A percentile compares a stretch with the other conserved stretches of the same genome.
Conservation (phyloP, 2,329 filamentous ascomycete species). For the Pseudohalonectria lignicola region DNA sequence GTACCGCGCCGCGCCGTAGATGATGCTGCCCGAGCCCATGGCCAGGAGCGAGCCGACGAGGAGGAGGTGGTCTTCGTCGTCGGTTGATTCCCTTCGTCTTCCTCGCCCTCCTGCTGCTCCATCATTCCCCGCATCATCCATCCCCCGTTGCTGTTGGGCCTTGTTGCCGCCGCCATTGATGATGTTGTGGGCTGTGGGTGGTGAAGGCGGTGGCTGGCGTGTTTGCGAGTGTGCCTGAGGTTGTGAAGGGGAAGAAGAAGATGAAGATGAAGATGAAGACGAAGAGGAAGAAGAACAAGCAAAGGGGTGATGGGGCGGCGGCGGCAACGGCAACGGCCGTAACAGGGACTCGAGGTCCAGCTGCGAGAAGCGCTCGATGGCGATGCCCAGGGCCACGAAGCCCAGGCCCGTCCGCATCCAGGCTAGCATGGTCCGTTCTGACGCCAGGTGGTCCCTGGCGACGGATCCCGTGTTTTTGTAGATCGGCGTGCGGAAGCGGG, state of each 20-base stretch:
- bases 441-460: conserved; percentile 40
- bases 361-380: conserved; percentile 32
- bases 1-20: conserved; percentile 34
- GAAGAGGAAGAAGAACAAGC: too few relatives aligned
- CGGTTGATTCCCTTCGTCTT: conserved; percentile 1
- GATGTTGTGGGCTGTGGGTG: too few relatives aligned
- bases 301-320: too few relatives aligned
- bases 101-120: background rate
- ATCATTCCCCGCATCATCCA: conserved; percentile 2
- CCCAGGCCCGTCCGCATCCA: conserved; percentile 40
- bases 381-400: conserved; percentile 39
- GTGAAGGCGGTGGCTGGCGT: too few relatives aligned
- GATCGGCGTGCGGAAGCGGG: conserved; percentile 10
- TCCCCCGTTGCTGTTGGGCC: background rate
- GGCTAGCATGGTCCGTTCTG: conserved; percentile 40
- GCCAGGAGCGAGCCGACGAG: conserved; percentile 29
- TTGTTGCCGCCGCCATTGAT: background rate
- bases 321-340: too few relatives aligned
- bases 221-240: too few relatives aligned
- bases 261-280: too few relatives aligned
- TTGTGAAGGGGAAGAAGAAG: too few relatives aligned
- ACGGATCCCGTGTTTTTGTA: conserved; percentile 34
- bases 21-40: conserved; percentile 30
- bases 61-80: conserved; percentile 18
- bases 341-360: conserved; percentile 23